phyloP scores from a whole-genome alignment of 1,139 yeast genomes.

The Candida sp. region DNA sequence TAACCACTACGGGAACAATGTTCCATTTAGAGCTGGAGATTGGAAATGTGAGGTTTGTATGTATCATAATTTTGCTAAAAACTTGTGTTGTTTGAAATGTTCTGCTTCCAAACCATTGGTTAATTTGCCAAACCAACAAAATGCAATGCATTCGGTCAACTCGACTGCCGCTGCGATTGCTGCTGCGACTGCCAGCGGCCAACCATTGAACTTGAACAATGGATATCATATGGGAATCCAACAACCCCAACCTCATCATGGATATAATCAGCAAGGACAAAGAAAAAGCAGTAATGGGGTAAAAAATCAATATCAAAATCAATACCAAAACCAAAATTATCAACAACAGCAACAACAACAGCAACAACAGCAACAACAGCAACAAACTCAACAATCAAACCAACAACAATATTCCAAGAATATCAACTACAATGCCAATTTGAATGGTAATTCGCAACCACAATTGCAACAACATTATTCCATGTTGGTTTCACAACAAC shows the following conservation, averaged over 20 bases:
- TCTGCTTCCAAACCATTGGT: conserved; percentile 70
- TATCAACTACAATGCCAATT: conserved; percentile 2
- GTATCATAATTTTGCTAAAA: conserved; percentile 93
- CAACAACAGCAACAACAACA: conserved; percentile 16
- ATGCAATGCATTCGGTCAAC: conserved; percentile 32
- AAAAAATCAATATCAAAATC: conserved; percentile 13
- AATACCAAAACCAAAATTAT: conserved; percentile 15
- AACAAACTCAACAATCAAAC: conserved; percentile 5
- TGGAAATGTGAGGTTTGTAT: conserved; percentile 92
- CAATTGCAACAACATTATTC: conserved; percentile 5
- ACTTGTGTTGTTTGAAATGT: conserved; percentile 81
- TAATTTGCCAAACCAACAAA: conserved; percentile 21
- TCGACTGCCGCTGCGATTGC: conserved; percentile 51
- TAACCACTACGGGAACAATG: conserved; percentile 24
- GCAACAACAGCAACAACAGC: conserved; percentile 11
- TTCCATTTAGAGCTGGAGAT: conserved; percentile 96
- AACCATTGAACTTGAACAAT: conserved; percentile 36
- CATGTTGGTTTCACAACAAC: conserved; percentile 3
- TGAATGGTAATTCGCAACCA: conserved; percentile 6
- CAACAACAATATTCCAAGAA: conserved; percentile 9
- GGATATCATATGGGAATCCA: conserved; percentile 23
- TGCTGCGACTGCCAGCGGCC: conserved; percentile 54
- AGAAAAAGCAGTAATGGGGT: conserved; percentile 1
- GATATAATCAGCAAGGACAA: conserved; percentile 7
- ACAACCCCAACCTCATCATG: conserved; percentile 26